A percentile compares a stretch with the other conserved stretches of the same genome.
Evolutionary conservation across 306 rosid genomes (phyloP).

Genomic region (Trifolium repens): DNA sequence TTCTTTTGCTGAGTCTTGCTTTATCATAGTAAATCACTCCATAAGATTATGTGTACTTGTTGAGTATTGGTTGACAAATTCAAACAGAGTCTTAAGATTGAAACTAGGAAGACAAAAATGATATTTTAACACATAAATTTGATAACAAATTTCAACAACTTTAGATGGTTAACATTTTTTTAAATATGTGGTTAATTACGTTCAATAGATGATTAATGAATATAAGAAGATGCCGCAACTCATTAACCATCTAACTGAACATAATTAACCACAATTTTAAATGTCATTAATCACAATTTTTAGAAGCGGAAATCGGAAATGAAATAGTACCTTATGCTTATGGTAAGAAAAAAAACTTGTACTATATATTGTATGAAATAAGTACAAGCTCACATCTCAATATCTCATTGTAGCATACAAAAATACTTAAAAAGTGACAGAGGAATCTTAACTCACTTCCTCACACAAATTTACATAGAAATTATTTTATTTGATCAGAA

Average conservation of each 20-base stretch:
- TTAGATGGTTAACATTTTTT: too few relatives aligned
- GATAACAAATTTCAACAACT: too few relatives aligned
- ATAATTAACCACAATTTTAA: too few relatives aligned
- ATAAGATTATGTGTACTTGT: not conserved
- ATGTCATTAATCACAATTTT: too few relatives aligned
- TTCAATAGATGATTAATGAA: too few relatives aligned
- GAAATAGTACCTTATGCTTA: too few relatives aligned
- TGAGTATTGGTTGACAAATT: not conserved
- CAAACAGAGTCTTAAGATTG: not conserved
- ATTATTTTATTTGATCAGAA: not conserved
- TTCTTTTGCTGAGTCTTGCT: constrained; percentile 5
- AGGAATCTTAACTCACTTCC: not conserved
- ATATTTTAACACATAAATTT: too few relatives aligned
- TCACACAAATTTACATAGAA: constrained; percentile 4
- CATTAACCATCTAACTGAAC: too few relatives aligned
- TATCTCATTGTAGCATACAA: not conserved
- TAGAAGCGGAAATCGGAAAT: too few relatives aligned
- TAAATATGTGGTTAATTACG: too few relatives aligned
- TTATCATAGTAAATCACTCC: constrained; percentile 4
- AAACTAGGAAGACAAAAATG: not conserved
- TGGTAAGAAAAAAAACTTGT: not conserved
- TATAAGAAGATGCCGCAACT: too few relatives aligned
- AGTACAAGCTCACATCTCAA: not conserved
- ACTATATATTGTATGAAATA: not conserved
- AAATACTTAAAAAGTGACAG: not conserved